A percentile compares a stretch with the other conserved stretches of the same genome.
Evolutionary conservation across 2,329 filamentous ascomycete genomes (phyloP).

Genomic region (Nigrograna mackinnonii): DNA sequence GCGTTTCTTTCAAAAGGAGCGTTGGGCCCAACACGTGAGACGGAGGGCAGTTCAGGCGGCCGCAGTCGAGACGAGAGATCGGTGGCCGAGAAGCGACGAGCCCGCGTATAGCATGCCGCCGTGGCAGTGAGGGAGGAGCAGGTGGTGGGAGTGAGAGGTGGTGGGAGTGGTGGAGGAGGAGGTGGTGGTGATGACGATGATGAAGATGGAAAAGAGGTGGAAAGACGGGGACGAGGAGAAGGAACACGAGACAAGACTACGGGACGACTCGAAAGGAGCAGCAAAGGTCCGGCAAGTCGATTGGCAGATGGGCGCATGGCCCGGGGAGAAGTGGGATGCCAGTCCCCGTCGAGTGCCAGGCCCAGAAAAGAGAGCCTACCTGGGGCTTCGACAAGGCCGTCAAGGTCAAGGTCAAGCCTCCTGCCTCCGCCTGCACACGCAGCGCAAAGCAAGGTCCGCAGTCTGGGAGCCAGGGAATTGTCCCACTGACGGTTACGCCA

Average conservation of each 20-base stretch:
- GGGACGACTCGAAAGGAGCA: not conserved
- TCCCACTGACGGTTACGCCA: conserved; percentile 16
- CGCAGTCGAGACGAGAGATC: conserved; percentile 4
- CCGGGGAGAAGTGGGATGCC: not conserved
- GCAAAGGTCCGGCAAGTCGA: not conserved
- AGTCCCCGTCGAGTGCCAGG: too few relatives aligned
- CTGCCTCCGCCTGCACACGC: conserved; percentile 10
- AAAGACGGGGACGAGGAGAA: conserved; percentile 24
- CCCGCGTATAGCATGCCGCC: conserved; percentile 12
- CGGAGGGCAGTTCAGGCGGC: not conserved
- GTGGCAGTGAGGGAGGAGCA: conserved; percentile 6
- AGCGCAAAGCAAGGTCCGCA: conserved; percentile 15
- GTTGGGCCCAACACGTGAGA: conserved; percentile 24
- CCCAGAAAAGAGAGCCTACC: too few relatives aligned
- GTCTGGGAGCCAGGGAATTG: conserved; percentile 18
- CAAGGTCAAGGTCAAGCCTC: too few relatives aligned
- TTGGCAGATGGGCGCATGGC: not conserved
- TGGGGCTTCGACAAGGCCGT: too few relatives aligned
- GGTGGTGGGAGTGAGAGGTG: not conserved
- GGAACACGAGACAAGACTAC: not conserved
- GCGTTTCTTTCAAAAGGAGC: conserved; percentile 22
- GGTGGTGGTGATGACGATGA: conserved; percentile 13
- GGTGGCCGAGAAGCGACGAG: conserved; percentile 2
- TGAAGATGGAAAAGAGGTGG: conserved; percentile 21
- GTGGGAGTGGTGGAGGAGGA: conserved; percentile 19